These are phyloP conservation scores for Pythium dissimile DNA, from an alignment of 352 stramenopile species.

Conservation along the genomic window DNA sequence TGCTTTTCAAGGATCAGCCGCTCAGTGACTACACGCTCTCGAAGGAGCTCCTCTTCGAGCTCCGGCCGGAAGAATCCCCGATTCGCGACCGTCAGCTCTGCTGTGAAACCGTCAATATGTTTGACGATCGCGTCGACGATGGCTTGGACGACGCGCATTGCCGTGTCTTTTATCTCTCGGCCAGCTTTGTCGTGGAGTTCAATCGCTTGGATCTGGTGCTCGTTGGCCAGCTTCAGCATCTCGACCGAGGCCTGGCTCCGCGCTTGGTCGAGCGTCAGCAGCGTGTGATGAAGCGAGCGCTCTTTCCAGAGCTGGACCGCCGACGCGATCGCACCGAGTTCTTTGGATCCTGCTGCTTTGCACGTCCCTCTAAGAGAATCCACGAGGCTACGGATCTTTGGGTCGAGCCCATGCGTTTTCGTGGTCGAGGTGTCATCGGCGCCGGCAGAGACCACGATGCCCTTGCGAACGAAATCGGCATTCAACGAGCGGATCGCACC, in stretches of 20 bases:
- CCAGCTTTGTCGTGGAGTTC: slow-evolving; percentile 48
- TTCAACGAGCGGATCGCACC: slow-evolving; percentile 26
- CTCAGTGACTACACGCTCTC: slow-evolving; percentile 22
- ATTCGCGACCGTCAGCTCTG: slow-evolving; percentile 26
- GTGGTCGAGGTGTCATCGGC: not conserved
- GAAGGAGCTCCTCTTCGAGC: slow-evolving; percentile 34
- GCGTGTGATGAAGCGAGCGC: slow-evolving; percentile 48
- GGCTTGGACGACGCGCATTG: slow-evolving; percentile 22
- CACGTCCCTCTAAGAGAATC: slow-evolving; percentile 19
- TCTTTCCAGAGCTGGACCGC: slow-evolving; percentile 60
- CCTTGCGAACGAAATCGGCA: slow-evolving; percentile 31
- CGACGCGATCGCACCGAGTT: slow-evolving; percentile 19
- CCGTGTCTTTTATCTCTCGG: slow-evolving; percentile 33
- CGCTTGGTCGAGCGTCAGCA: slow-evolving; percentile 37
- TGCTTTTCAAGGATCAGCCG: slow-evolving; percentile 37
- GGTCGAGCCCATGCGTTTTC: slow-evolving; percentile 1
- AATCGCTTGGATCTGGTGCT: slow-evolving; percentile 55
- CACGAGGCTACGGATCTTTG: slow-evolving; percentile 13
- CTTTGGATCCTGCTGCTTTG: not conserved
- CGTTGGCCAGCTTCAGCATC: not conserved
- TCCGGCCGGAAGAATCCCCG: slow-evolving; percentile 31
- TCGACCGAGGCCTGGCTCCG: not conserved
- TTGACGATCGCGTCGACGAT: slow-evolving; percentile 17
- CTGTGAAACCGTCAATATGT: slow-evolving; percentile 32
- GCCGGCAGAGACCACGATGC: slow-evolving; percentile 22